Evolutionary conservation across 2,329 filamentous ascomycete species (phyloP), one percentile per base, ranked within the genome.

Genomic region (Clonostachys chloroleuca): DNA sequence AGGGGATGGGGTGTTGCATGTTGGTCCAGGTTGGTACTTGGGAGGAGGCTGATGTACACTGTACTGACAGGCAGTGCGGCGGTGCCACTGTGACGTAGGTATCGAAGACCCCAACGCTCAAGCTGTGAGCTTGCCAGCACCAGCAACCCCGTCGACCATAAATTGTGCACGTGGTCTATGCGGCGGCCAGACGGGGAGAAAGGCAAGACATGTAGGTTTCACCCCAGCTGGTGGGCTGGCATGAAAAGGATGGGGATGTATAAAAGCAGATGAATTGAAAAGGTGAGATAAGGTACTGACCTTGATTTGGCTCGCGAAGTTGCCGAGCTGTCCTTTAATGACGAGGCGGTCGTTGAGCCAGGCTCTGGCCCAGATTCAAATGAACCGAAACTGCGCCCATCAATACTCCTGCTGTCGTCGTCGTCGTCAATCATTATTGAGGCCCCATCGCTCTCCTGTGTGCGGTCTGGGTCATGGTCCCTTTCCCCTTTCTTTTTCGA

Each of bases 401-500:
- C 47, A 16, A 45, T 24, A 33, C 37, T 43, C 30, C 9, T 14
- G 20, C 36, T 43, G 6, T 30, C 14, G n/a, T 46, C 43, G 40
- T 51, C 52, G 42, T 64, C 58, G 24, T 65, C 62, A 39, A 56
- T 53, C 37, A 60, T 53, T 39, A 53, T 54, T 40, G 43, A 44
- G 41, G 55, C 53, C 30, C 17, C 36, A 46, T 67, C 64, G 56
- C 61, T 64, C 36, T 61, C 61, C 52, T 63, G 62, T 61, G 42
- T 18, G 45, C 46, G n/a, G 37, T 44, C 40, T n/a, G 16, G 16
- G 34, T 35, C n/a, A 42, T 16, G 17, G 14, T 40, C 24, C 43
- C 35, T 30, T 39, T 12, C 52, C 13, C 73, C 70, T 42, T 60
- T 60, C 44, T 68, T 64, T 47, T 74, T 68, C 60, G 70, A 75